phyloP scores from a whole-genome alignment of 129 eudicot species.

The Pittosporum tobira region DNA sequence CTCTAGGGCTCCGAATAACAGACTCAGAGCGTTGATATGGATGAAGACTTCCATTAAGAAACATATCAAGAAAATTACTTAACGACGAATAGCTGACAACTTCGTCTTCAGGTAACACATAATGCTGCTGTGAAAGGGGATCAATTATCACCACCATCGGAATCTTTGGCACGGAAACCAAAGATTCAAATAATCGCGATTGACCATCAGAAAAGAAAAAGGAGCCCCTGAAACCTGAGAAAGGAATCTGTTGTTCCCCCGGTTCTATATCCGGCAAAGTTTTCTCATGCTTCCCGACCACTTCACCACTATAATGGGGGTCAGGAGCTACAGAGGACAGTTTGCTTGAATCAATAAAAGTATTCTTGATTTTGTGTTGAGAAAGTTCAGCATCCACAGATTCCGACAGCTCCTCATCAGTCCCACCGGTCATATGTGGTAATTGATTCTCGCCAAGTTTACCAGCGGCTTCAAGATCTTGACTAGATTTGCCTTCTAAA shows the following conservation, averaged over 20 bases:
- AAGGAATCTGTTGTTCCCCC: slow-evolving; percentile 9
- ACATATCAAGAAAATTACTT: slow-evolving; percentile 42
- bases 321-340: slow-evolving; percentile 11
- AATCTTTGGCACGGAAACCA: slow-evolving; percentile 38
- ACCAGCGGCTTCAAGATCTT: slow-evolving; percentile 20
- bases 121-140: slow-evolving; percentile 62
- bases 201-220: slow-evolving; percentile 73
- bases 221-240: slow-evolving; percentile 31
- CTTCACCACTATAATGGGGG: slow-evolving; percentile 6
- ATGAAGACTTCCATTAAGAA: slow-evolving; percentile 53
- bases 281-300: slow-evolving; percentile 19
- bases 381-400: slow-evolving; percentile 16
- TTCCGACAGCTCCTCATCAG: slow-evolving; percentile 12
- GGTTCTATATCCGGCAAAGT: slow-evolving; percentile 8
- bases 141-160: slow-evolving; percentile 65
- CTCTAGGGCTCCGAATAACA: slow-evolving; percentile 28
- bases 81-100: slow-evolving; percentile 38
- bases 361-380: slow-evolving; percentile 19
- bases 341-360: slow-evolving; percentile 20
- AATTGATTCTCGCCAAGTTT: slow-evolving; percentile 21
- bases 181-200: slow-evolving; percentile 47
- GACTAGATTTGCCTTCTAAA: slow-evolving; percentile 23
- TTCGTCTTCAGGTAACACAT: slow-evolving; percentile 43
- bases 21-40: slow-evolving; percentile 66
- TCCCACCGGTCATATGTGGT: slow-evolving; percentile 17